Evolutionary conservation across 257 asterid species (phyloP).

Genomic region (Cynanchum wilfordii): DNA sequence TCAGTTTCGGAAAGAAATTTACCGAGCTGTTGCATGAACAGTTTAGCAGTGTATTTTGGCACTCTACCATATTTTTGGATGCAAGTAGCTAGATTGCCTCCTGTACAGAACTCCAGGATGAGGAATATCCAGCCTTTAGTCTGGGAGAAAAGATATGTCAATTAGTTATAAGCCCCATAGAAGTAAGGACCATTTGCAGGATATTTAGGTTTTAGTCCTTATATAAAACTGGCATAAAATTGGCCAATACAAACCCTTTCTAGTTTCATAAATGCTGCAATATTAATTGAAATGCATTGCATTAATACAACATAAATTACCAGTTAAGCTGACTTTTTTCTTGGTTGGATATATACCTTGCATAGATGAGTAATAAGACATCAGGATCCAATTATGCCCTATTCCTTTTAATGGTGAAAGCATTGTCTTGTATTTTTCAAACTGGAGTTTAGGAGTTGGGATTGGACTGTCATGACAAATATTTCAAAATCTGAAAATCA

Average conservation of each 20-base stretch:
- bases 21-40: slow-evolving; percentile 51
- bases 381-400: not conserved
- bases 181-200: not conserved
- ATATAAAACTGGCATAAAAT: not conserved
- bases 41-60: slow-evolving; percentile 33
- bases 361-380: not conserved
- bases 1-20: not conserved
- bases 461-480: not conserved
- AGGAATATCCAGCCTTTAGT: slow-evolving; percentile 34
- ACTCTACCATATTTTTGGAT: slow-evolving; percentile 41
- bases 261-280: not conserved
- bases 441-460: not conserved
- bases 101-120: slow-evolving; percentile 48
- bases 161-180: not conserved
- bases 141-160: slow-evolving; percentile 21
- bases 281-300: not conserved
- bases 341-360: not conserved
- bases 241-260: not conserved
- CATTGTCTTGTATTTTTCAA: not conserved
- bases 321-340: not conserved
- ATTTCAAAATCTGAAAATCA: not conserved
- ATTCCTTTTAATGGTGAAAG: not conserved
- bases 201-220: not conserved
- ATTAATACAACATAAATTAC: not conserved
- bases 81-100: slow-evolving; percentile 50